phyloP scores from a whole-genome alignment of 2,329 filamentous ascomycete species.

The Colletotrichum sp. region DNA sequence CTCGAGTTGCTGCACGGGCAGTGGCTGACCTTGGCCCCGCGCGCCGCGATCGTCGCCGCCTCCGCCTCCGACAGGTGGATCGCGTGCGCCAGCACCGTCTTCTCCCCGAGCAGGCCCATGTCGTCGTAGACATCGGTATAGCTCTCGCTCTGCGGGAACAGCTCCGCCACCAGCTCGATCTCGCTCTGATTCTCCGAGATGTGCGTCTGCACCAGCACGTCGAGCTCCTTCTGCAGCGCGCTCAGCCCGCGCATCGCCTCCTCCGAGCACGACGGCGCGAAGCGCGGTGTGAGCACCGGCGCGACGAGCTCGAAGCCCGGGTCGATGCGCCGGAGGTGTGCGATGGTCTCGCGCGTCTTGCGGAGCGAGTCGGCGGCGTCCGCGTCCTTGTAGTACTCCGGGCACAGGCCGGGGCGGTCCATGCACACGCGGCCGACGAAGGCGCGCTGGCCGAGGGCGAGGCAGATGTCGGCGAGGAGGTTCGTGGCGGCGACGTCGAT shows the following conservation, averaged over 20 bases:
- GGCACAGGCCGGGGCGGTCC: constrained; percentile 72
- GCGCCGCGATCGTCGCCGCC: constrained; percentile 63
- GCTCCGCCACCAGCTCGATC: constrained; percentile 68
- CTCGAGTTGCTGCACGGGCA: constrained; percentile 88
- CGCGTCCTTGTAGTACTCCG: constrained; percentile 81
- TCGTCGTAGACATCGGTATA: constrained; percentile 85
- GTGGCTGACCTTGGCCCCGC: constrained; percentile 75
- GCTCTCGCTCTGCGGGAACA: constrained; percentile 68
- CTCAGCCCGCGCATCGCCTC: constrained; percentile 70
- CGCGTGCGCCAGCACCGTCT: constrained; percentile 86
- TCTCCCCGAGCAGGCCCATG: constrained; percentile 69
- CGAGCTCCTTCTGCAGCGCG: constrained; percentile 63
- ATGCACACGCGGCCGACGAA: constrained; percentile 96
- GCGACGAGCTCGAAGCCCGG: constrained; percentile 68
- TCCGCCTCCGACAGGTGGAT: constrained; percentile 77
- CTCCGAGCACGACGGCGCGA: constrained; percentile 66
- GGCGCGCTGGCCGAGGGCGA: constrained; percentile 81
- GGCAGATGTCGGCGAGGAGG: constrained; percentile 83
- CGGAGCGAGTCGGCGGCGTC: constrained; percentile 61
- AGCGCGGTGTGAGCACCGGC: constrained; percentile 80
- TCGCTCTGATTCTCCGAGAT: constrained; percentile 84
- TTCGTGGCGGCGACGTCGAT: constrained; percentile 89
- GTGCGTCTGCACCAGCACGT: constrained; percentile 84
- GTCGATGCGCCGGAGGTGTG: constrained; percentile 72
- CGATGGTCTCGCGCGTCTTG: constrained; percentile 64